Evolutionary conservation across 257 asterid species (phyloP), one percentile per base, ranked within the genome.

Genomic region (Solanum verrucosum): DNA sequence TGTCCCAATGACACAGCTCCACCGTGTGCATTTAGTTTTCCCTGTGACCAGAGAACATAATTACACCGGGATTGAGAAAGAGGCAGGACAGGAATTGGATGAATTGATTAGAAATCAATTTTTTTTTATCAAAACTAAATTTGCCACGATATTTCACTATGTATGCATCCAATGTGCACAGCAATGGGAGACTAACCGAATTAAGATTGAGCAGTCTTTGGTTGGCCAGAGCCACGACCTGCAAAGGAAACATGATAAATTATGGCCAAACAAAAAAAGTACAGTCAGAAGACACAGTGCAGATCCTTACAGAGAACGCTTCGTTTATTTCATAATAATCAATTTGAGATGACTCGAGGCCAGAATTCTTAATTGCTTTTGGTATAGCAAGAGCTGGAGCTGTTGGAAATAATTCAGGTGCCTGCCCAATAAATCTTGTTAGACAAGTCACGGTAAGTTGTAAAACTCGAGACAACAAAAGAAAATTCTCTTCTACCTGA

Each of bases 321-420:
- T 97, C 99, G 74, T 97, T 97, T 82, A 97, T 95, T 91, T 97
- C 99, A 33, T 95, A 97, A 87, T 91, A 95, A 87, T 97, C 98
- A 65, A 97, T 94, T 60, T 92, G 91, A 88, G 98, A 93, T 29
- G 96, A 91, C 88, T 93, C 88, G 90, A 95, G 89, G 44, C 99
- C 97, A 92, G 98, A 92, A 87, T 88, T 93, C 74, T 93, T 88
- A 87, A 97, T 93, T 83, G 99, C 98, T 94, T 93, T 96, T 7
- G 99, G 99, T 91, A 97, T 96, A 78, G 98, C 98, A 81, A 97
- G 92, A 52, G 99, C 96, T 72, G 99, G 99, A 91, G 99, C 95
- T 89, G 98, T 97, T 84, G 99, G 93, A 81, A 97, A 97, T 89
- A 92, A 87, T 90, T 93, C 98, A 65, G 99, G 99, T 82, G 98